Evolutionary conservation across 768 basidiomycete genomes (phyloP).

Genomic region (Lentinula boryana): DNA sequence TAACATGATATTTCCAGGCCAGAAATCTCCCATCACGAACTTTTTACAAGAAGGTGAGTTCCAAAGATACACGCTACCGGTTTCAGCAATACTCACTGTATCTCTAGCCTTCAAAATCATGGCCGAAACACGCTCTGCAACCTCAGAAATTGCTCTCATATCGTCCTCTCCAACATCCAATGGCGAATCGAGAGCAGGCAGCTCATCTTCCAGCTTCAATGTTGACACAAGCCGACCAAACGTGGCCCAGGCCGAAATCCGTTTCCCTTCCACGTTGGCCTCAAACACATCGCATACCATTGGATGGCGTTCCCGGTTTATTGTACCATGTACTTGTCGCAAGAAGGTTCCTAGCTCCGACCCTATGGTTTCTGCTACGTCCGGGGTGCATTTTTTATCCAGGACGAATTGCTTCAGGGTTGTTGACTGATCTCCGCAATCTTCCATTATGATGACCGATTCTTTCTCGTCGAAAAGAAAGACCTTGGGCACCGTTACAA

Average conservation of each 20-base stretch:
- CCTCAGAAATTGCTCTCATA: slow-evolving; percentile 20
- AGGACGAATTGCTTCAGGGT: slow-evolving; percentile 37
- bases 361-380: slow-evolving; percentile 40
- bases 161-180: slow-evolving; percentile 30
- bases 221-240: slow-evolving; percentile 42
- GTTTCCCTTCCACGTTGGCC: slow-evolving; percentile 32
- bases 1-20: slow-evolving; percentile 66
- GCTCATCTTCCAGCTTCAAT: slow-evolving; percentile 20
- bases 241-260: slow-evolving; percentile 30
- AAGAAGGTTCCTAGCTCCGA: slow-evolving; percentile 49
- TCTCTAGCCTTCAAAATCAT: slow-evolving; percentile 21
- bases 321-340: slow-evolving; percentile 42
- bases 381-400: slow-evolving; percentile 21
- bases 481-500: slow-evolving; percentile 44
- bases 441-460: slow-evolving; percentile 58
- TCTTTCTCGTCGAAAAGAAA: slow-evolving; percentile 42
- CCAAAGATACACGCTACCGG: not conserved
- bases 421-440: slow-evolving; percentile 36
- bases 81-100: slow-evolving; percentile 16
- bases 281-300: slow-evolving; percentile 26
- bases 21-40: slow-evolving; percentile 68
- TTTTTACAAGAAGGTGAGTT: slow-evolving; percentile 6
- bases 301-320: slow-evolving; percentile 23
- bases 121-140: slow-evolving; percentile 18
- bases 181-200: slow-evolving; percentile 37